Evolutionary conservation across 1,284 basidiomycete species (phyloP).

Genomic region (Cutaneotrichosporon cyanovorans): DNA sequence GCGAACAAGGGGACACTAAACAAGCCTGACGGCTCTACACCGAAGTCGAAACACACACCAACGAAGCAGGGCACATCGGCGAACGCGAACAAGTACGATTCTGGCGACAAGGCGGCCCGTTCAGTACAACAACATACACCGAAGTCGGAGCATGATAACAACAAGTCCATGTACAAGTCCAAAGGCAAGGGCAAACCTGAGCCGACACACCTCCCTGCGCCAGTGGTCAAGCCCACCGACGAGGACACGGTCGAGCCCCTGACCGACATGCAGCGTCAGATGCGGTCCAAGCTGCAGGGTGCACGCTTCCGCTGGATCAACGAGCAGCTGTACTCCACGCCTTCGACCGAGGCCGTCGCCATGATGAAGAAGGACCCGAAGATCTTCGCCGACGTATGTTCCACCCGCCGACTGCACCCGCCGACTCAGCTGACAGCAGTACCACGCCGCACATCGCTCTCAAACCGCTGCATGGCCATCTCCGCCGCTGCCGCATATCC

Average conservation of each 20-base stretch:
- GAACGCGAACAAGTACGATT: constrained; percentile 3
- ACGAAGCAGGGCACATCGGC: constrained; percentile 3
- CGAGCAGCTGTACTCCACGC: constrained; percentile 75
- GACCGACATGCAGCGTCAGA: constrained; percentile 63
- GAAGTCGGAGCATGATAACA: no score
- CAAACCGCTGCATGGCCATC: constrained; percentile 86
- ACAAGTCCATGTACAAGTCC: not conserved
- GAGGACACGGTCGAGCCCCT: constrained; percentile 44
- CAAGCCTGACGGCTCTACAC: not conserved
- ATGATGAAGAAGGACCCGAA: constrained; percentile 74
- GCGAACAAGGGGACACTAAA: not conserved
- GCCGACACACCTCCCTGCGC: constrained; percentile 23
- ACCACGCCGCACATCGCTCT: constrained; percentile 79
- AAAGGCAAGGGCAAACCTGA: constrained; percentile 7
- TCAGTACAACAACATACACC: not conserved
- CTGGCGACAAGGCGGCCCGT: not conserved
- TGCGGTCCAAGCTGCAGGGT: constrained; percentile 71
- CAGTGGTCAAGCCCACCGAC: constrained; percentile 12
- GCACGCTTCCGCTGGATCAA: constrained; percentile 86
- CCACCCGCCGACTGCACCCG: constrained; percentile 30
- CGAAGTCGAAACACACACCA: not conserved
- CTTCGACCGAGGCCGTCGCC: constrained; percentile 61
- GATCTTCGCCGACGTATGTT: constrained; percentile 72
- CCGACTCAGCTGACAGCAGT: constrained; percentile 50
- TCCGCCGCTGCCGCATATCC: constrained; percentile 76